Evolutionary conservation across 768 basidiomycete genomes (phyloP), one percentile per base, ranked within the genome.

Genomic region (Ramaria sp.): DNA sequence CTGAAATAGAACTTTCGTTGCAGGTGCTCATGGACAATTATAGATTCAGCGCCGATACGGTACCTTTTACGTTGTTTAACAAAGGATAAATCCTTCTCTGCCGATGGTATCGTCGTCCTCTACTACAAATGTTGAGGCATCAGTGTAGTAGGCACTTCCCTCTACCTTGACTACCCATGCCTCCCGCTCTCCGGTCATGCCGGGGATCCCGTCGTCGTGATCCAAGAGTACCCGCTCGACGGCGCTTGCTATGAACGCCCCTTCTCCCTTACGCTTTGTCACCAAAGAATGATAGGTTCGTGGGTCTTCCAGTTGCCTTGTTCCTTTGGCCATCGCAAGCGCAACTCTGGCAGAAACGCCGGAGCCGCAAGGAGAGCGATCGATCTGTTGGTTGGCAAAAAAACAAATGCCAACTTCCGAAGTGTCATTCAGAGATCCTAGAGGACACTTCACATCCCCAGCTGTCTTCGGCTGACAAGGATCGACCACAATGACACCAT

Each of bases 341-440:
- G 70, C 70, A 2, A 70, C 65, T 1, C 69, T 66, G 24, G 70
- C 71, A 52, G 64, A 69, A 16, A 72, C 70, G 12, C 71, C 66
- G 24, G 69, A 71, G 9, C 71, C 71, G 5, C 63, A 65, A 15
- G 71, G 70, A 49, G 71, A 72, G 41, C 71, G 63, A 61, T 72
- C 71, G 27, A 71, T 59, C 61, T 71, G 67, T 61, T 66, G 65
- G 57, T 70, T 61, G 16, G 70, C 70, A 52, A 71, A 72, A 61
- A 70, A 70, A 53, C 68, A 70, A 34, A 58, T 37, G 41, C 54
- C 54, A 41, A 47, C 32, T 22, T 49, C 45, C 5, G 54, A 54
- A 20, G 5, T 20, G 5, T 44, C 22, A 20, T 37, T 18, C 32
- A 34, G 32, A 13, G 32, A 34, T 34, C 32, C 2, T 34, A 2